Conservation (phyloP, 257 asterid species). For the Plectranthus barbatus region DNA sequence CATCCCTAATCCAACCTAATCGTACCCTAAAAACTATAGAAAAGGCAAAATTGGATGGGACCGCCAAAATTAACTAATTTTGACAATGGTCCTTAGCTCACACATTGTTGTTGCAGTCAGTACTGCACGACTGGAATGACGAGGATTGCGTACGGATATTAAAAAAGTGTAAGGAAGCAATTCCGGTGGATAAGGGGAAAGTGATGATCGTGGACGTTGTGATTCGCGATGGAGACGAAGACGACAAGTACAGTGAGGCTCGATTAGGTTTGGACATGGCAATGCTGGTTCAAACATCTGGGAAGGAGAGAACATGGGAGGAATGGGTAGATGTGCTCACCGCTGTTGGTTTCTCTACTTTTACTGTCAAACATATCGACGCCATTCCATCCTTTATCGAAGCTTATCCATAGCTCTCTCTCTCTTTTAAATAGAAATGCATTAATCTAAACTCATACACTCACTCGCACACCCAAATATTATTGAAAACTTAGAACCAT, state of each 20-base stretch:
- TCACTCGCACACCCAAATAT: no score
- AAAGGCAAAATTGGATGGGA: no score
- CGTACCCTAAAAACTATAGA: no score
- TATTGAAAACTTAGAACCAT: no score
- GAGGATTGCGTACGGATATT: conserved; percentile 49
- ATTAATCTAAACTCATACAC: no score
- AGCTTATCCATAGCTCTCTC: conserved; percentile 40
- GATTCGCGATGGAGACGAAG: conserved; percentile 20
- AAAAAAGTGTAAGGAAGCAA: conserved; percentile 42
- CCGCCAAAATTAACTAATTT: no score
- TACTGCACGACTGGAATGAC: conserved; percentile 52
- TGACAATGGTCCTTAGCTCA: no score
- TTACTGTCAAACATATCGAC: conserved; percentile 22
- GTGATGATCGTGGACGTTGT: conserved; percentile 61
- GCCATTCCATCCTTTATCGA: conserved; percentile 32
- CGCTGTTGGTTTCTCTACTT: conserved; percentile 39
- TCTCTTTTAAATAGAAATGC: no score
- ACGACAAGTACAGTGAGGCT: conserved; percentile 19
- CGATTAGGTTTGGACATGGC: conserved; percentile 57
- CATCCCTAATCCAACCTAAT: no score
- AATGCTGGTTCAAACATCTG: conserved; percentile 68
- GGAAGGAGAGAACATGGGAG: conserved; percentile 44
- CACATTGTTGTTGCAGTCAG: background rate
- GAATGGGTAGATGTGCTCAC: conserved; percentile 47
- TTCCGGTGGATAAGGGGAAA: conserved; percentile 37